A percentile compares a stretch with the other conserved stretches of the same genome.
phyloP scores from a whole-genome alignment of 257 asterid species.

The Solanum medicagineum region DNA sequence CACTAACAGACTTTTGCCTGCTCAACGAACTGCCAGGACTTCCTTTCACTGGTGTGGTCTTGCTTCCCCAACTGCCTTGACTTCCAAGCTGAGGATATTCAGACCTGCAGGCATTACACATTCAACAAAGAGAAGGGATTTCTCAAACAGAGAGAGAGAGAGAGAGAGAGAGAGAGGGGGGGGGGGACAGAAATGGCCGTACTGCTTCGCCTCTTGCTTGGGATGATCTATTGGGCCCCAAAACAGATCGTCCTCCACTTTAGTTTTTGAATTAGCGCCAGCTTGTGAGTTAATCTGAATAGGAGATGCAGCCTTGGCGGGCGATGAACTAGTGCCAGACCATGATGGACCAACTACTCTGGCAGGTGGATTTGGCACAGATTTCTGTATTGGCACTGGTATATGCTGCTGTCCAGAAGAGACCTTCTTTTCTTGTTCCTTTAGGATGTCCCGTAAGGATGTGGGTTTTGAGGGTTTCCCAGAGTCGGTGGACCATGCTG shows the following conservation, averaged over 20 bases:
- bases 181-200: conserved; percentile 17
- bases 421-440: conserved; percentile 63
- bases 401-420: conserved; percentile 24
- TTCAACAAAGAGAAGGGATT: neutral
- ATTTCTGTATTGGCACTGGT: conserved; percentile 53
- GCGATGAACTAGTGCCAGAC: conserved; percentile 49
- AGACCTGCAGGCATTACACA: conserved; percentile 34
- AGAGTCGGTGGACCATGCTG: conserved; percentile 85
- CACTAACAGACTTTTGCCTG: conserved; percentile 42
- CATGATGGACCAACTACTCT: conserved; percentile 54
- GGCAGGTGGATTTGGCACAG: conserved; percentile 41
- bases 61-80: conserved; percentile 56
- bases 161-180: neutral
- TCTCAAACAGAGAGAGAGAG: neutral
- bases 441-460: conserved; percentile 82
- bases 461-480: conserved; percentile 57
- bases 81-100: conserved; percentile 67
- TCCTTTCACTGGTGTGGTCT: conserved; percentile 47
- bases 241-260: conserved; percentile 81
- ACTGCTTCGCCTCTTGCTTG: conserved; percentile 66
- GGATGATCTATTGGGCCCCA: conserved; percentile 90
- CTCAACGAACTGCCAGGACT: conserved; percentile 37
- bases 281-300: conserved; percentile 30
- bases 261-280: conserved; percentile 35
- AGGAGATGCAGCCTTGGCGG: conserved; percentile 63